Percentiles rank a stretch among this genome's conserved stretches.
phyloP scores from a whole-genome alignment of 2,329 filamentous ascomycete genomes.

The Cercospora brassicicola region DNA sequence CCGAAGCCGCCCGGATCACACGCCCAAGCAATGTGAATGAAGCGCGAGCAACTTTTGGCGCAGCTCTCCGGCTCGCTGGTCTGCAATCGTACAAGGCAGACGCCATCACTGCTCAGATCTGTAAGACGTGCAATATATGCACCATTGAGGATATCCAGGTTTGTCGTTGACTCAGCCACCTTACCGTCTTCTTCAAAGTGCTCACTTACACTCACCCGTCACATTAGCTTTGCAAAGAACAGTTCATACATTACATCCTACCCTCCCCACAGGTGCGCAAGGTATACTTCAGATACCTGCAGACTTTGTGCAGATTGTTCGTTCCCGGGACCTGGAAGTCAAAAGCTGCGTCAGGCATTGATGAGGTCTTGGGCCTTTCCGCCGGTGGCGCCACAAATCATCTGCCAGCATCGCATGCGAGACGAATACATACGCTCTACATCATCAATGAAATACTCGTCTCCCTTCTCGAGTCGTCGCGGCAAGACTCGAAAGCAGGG shows the following conservation, averaged over 20 bases:
- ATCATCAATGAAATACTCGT: slow-evolving; percentile 27
- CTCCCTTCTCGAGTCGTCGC: background rate
- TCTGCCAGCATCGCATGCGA: slow-evolving; percentile 23
- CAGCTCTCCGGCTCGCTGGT: background rate
- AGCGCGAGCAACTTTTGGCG: background rate
- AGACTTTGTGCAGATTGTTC: slow-evolving; percentile 20
- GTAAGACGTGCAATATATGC: slow-evolving; percentile 28
- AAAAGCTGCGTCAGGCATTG: background rate
- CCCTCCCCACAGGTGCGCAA: slow-evolving; percentile 16
- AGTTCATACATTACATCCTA: slow-evolving; percentile 25
- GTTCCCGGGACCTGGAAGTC: background rate
- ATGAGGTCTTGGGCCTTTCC: slow-evolving; percentile 10
- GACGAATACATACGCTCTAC: slow-evolving; percentile 29
- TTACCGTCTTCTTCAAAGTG: background rate
- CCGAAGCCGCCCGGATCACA: background rate
- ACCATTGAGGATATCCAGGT: slow-evolving; percentile 29
- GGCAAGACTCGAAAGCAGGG: background rate
- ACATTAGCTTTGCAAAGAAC: slow-evolving; percentile 27
- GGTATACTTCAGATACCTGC: slow-evolving; percentile 24
- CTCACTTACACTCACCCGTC: slow-evolving; percentile 23
- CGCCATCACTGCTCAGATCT: slow-evolving; percentile 10
- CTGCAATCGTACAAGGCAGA: background rate
- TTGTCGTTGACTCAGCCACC: slow-evolving; percentile 16
- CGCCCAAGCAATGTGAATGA: background rate
- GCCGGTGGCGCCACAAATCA: background rate